Percentiles rank a stretch among this genome's conserved stretches.
These are phyloP conservation scores for Platanthera guangdongensis DNA, from an alignment of 106 monocot genomes.

Conservation along the genomic window DNA sequence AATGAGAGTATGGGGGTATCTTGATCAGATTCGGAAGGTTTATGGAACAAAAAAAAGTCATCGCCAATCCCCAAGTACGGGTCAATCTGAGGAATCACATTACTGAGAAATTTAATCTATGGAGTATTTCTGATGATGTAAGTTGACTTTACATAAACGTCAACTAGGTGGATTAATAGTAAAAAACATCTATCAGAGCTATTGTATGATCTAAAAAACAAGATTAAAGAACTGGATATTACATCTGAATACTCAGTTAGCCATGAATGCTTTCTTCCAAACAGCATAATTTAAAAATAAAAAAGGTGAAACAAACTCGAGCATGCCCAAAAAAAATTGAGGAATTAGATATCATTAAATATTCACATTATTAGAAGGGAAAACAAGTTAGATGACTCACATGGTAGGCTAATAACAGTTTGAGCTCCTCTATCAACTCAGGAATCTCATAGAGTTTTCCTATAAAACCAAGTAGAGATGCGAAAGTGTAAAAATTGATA, in stretches of 20 bases:
- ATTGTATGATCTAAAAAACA: not conserved
- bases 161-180: too few relatives aligned
- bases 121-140: not conserved
- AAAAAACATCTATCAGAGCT: not conserved
- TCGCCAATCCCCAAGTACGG: conserved; percentile 60
- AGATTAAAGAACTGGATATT: not conserved
- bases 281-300: not conserved
- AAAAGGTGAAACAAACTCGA: not conserved
- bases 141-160: too few relatives aligned
- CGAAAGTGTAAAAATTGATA: conserved; percentile 64
- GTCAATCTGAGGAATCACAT: conserved; percentile 44
- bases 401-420: conserved; percentile 29
- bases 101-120: not conserved
- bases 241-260: not conserved
- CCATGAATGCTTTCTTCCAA: not conserved
- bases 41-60: conserved; percentile 58
- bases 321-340: not conserved
- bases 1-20: conserved; percentile 29
- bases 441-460: conserved; percentile 66
- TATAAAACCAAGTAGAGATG: conserved; percentile 60
- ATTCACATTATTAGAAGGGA: not conserved
- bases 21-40: conserved; percentile 46
- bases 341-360: not conserved
- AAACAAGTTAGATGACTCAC: conserved; percentile 30
- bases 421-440: conserved; percentile 40